Evolutionary conservation across 352 stramenopile species (phyloP), one percentile per base, ranked within the genome.

Genomic region (Globisporangium middletonii): DNA sequence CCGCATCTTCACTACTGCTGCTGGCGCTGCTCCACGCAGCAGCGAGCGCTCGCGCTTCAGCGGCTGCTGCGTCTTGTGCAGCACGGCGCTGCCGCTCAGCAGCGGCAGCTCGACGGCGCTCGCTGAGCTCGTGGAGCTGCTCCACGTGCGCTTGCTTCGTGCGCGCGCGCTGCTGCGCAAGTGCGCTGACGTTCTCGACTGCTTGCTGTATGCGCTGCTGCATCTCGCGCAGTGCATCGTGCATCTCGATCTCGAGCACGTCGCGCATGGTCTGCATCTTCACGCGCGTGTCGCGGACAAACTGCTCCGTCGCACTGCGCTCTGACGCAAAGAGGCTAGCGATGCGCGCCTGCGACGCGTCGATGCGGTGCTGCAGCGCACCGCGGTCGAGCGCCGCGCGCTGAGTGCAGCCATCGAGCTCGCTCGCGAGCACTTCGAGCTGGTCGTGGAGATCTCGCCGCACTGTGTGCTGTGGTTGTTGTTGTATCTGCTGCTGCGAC

Each of bases 241-340:
- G 50, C 67, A 75, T 72, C 46, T 75, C 67, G n/a, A 51, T 56
- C 44, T 48, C 48, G 50, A 75, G 19, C 23, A 62, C 67, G 13
- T 71, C 64, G 15, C 64, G 64, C 19, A 72, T 13, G 41, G 61
- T 53, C 35, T 61, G 49, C 53, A 72, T 62, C 38, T 63, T 37
- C 9, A 66, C 49, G 19, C 53, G 64, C 55, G 57, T 69, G 43
- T 67, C 57, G 2, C 59, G 46, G 13, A 68, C 55, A 18, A 44
- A 18, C 38, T n/a, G 38, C 38, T 44, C 38, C 1, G 48, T 44
- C 38, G 38, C 38, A 44, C 38, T 44, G 38, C 38, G 38, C 38
- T 44, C 38, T 4, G 12, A n/a, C 28, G 48, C 48, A 33, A 64
- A 69, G 16, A 65, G 37, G 16, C 53, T 46, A 4, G 47, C 19